Evolutionary conservation across 1,284 basidiomycete species (phyloP).

Genomic region (Boletus sp.): DNA sequence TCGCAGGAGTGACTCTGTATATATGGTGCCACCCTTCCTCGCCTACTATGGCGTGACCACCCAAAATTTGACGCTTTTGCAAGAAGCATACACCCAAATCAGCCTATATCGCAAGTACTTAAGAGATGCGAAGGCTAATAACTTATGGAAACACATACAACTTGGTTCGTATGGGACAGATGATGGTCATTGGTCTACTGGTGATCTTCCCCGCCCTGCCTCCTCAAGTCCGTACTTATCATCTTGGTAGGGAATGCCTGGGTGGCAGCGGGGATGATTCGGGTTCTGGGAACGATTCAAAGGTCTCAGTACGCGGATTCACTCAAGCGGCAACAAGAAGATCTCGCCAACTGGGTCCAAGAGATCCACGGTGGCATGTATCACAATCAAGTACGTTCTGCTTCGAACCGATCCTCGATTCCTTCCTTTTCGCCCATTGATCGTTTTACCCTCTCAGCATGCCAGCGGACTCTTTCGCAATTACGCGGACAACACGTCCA

Average conservation of each 20-base stretch:
- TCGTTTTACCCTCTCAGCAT: constrained; percentile 34
- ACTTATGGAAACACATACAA: constrained; percentile 70
- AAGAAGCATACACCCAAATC: constrained; percentile 75
- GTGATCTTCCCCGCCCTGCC: constrained; percentile 33
- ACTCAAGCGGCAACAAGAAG: constrained; percentile 51
- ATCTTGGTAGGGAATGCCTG: constrained; percentile 67
- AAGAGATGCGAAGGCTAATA: constrained; percentile 42
- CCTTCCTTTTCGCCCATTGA: background rate
- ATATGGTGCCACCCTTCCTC: constrained; percentile 91
- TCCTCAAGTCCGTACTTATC: background rate
- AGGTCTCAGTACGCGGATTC: constrained; percentile 52
- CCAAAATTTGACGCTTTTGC: constrained; percentile 63
- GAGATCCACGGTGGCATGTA: constrained; percentile 78
- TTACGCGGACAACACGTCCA: constrained; percentile 59
- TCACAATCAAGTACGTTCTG: constrained; percentile 40
- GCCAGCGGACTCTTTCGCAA: constrained; percentile 64
- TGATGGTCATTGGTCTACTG: constrained; percentile 71
- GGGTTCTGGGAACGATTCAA: constrained; percentile 74
- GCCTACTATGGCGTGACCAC: constrained; percentile 82
- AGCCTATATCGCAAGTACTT: constrained; percentile 70
- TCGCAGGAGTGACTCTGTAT: constrained; percentile 70
- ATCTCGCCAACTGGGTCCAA: constrained; percentile 63
- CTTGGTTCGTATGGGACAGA: constrained; percentile 51
- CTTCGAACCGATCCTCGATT: background rate
- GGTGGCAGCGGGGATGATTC: constrained; percentile 82